Evolutionary conservation across 768 basidiomycete genomes (phyloP), one percentile per base, ranked within the genome.

Genomic region (Candolleomyces efflorescens): DNA sequence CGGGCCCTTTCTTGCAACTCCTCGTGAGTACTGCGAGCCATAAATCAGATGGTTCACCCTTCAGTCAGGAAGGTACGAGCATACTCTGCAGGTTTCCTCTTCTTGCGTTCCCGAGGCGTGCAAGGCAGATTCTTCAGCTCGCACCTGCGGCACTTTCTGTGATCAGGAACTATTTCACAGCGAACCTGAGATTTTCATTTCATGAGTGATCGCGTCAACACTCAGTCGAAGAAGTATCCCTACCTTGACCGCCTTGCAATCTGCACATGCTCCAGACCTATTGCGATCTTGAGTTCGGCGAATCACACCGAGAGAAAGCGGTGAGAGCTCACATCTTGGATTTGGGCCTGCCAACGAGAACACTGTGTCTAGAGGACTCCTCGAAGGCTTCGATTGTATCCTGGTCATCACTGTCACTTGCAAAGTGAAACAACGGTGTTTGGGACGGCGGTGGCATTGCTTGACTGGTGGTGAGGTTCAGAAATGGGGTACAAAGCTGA

Each of bases 211-310:
- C 27, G 38, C 36, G 5, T 18, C 22, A 12, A 18, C 27, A 36
- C 11, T 24, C 6, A 27, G 24, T 36, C 10, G 10, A 15, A 9
- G 20, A n/a, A 36, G 36, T 32, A 5, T 5, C 32, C 26, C 18
- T 26, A 46, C 82, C 68, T 83, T 84, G 45, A 83, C 73, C 5
- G 80, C 79, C 67, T 84, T 83, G 68, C 82, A 84, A 58, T 83
- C 79, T 24, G 80, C 76, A 66, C 82, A 83, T 27, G 82, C 82
- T 23, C 80, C 78, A 54, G 76, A 71, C 36, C 82, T 82, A 48
- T 38, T 26, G 18, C 18, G 7, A 5, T 3, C 23, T 26, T 36
- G 23, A 50, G 49, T 20, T 9, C 20, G n/a, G 46, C 10, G 2
- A 11, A 51, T 51, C n/a, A 23, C 46, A 13, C 18, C 23, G 4